Evolutionary conservation across 2,329 filamentous ascomycete genomes (phyloP).

Genomic region (Fusarium paranaense): DNA sequence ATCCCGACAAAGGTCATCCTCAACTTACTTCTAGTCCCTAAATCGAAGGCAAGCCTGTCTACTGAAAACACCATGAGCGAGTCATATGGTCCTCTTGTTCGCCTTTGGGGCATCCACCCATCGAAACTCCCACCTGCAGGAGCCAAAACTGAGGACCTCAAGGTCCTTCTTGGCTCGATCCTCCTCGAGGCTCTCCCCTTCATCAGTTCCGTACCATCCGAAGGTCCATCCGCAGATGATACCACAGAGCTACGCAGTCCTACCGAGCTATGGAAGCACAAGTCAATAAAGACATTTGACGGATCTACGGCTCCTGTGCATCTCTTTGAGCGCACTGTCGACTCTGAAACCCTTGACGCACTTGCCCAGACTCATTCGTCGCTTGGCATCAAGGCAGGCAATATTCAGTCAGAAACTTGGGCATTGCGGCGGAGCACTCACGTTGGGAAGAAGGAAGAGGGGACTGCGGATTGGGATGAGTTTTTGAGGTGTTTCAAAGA

Average conservation of each 20-base stretch:
- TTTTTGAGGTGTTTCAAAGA: constrained; percentile 70
- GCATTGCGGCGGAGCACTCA: constrained; percentile 73
- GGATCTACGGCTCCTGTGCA: constrained; percentile 65
- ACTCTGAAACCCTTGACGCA: constrained; percentile 56
- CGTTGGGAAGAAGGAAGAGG: constrained; percentile 58
- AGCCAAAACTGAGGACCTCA: constrained; percentile 57
- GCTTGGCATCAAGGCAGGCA: constrained; percentile 33
- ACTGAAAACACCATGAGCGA: constrained; percentile 33
- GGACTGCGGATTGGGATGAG: constrained; percentile 73
- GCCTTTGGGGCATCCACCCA: constrained; percentile 63
- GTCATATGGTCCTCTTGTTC: constrained; percentile 60
- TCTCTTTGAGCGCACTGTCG: constrained; percentile 63
- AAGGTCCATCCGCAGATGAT: constrained; percentile 34
- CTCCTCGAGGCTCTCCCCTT: constrained; percentile 71
- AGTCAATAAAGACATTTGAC: constrained; percentile 60
- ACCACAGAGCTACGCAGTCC: constrained; percentile 27
- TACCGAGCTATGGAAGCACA: constrained; percentile 60
- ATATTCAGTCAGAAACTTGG: constrained; percentile 66
- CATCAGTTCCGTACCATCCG: constrained; percentile 64
- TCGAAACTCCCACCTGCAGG: constrained; percentile 59
- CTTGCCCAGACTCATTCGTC: constrained; percentile 51
- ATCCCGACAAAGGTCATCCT: neutral
- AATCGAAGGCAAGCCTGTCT: neutral
- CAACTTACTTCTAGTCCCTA: constrained; percentile 1
- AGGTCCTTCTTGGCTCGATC: constrained; percentile 63